A percentile compares a stretch with the other conserved stretches of the same genome.
Evolutionary conservation across 495 filamentous ascomycete species (phyloP).

Genomic region (Rhypophila decipiens): DNA sequence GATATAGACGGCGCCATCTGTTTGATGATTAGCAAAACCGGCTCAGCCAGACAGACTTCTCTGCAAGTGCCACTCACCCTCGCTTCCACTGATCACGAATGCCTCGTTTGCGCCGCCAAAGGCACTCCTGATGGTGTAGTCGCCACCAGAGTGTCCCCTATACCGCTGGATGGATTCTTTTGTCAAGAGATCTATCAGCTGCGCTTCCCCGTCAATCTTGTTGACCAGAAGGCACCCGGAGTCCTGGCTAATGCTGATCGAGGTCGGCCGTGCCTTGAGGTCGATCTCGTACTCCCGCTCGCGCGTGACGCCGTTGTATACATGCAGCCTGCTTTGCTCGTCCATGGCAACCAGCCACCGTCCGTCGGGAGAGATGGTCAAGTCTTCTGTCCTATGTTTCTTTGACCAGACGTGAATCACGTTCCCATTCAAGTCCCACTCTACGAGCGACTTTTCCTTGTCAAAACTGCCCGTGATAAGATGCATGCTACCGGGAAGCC

Average conservation of each 20-base stretch:
- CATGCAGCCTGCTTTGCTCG: conserved; percentile 60
- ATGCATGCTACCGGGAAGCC: conserved; percentile 70
- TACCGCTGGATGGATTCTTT: conserved; percentile 66
- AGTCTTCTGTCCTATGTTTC: conserved; percentile 74
- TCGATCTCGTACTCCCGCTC: conserved; percentile 68
- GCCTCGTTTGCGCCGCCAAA: conserved; percentile 89
- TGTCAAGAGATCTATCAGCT: conserved; percentile 69
- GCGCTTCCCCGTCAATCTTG: conserved; percentile 64
- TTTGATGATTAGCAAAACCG: too few relatives aligned
- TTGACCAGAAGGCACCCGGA: conserved; percentile 77
- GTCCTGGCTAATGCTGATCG: conserved; percentile 73
- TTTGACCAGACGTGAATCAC: conserved; percentile 54
- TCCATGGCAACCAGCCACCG: conserved; percentile 71
- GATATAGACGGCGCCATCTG: conserved; percentile 75
- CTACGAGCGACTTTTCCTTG: conserved; percentile 53
- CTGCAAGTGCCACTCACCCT: conserved; percentile 60
- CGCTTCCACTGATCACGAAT: conserved; percentile 85
- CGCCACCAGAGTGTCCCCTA: conserved; percentile 61
- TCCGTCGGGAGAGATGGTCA: conserved; percentile 74
- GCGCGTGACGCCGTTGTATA: conserved; percentile 72
- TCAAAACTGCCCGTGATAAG: conserved; percentile 82
- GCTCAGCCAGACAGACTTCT: too few relatives aligned
- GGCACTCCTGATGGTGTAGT: conserved; percentile 69
- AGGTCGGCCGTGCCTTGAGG: conserved; percentile 62
- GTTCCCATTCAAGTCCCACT: conserved; percentile 59